A percentile compares a stretch with the other conserved stretches of the same genome.
Conservation (phyloP, 73 alveolate genomes). For the Paramecium tetraurelia region DNA sequence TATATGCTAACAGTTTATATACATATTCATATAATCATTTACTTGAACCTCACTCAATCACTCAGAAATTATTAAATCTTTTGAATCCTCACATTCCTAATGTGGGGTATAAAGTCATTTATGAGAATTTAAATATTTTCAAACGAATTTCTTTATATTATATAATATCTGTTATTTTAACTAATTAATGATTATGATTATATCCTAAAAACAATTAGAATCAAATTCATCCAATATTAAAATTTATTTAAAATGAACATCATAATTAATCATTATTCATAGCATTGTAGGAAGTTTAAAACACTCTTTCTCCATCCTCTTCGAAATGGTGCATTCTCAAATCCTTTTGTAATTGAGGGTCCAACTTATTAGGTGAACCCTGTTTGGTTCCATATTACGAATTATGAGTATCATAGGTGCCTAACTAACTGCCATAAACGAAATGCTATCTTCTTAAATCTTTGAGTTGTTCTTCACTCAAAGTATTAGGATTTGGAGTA, state of each 20-base stretch:
- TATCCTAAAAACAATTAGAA: too few relatives aligned
- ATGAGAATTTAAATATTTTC: too few relatives aligned
- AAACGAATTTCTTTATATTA: too few relatives aligned
- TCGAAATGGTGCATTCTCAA: conserved; percentile 26
- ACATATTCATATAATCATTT: not conserved
- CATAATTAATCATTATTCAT: not conserved
- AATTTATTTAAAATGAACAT: not conserved
- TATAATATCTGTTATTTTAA: too few relatives aligned
- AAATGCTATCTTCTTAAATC: conserved; percentile 35
- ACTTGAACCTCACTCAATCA: not conserved
- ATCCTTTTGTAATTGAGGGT: not conserved
- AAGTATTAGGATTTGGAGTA: not conserved
- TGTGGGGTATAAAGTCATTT: not conserved
- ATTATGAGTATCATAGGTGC: not conserved
- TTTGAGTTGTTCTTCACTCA: not conserved
- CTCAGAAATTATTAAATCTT: not conserved
- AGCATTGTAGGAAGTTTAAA: conserved; percentile 14
- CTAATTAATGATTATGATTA: not conserved
- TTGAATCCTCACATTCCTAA: not conserved
- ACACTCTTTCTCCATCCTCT: conserved; percentile 6
- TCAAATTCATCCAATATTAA: not conserved
- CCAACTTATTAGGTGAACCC: conserved; percentile 41
- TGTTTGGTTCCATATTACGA: not conserved
- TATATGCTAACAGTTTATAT: not conserved
- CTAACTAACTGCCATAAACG: not conserved